Percentiles rank a stretch among this genome's conserved stretches.
phyloP scores from a whole-genome alignment of 768 basidiomycete genomes.

The Dacryopinax primogenitus region DNA sequence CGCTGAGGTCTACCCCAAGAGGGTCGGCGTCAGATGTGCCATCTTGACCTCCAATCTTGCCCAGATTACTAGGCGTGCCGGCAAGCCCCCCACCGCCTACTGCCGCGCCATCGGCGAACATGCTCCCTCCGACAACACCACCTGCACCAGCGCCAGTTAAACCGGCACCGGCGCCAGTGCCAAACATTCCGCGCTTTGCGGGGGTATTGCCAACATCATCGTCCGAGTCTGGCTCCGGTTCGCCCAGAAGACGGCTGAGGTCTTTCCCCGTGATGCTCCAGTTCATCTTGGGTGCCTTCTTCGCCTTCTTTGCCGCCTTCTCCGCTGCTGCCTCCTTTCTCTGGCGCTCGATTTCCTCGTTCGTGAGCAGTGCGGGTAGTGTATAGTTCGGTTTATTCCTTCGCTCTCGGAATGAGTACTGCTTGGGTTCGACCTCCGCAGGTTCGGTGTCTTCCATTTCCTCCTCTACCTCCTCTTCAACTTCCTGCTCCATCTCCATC shows the following conservation, averaged over 20 bases:
- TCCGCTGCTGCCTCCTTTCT: background rate
- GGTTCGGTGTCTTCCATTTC: background rate
- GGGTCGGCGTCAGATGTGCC: constrained; percentile 78
- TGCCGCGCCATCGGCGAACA: constrained; percentile 26
- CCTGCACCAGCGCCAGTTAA: constrained; percentile 21
- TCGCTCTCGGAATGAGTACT: constrained; percentile 12
- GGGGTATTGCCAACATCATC: constrained; percentile 21
- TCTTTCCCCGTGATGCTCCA: constrained; percentile 21
- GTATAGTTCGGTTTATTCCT: constrained; percentile 15
- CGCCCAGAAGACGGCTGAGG: constrained; percentile 23
- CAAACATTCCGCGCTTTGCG: constrained; percentile 19
- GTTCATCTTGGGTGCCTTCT: background rate
- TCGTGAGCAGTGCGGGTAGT: constrained; percentile 2
- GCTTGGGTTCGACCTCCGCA: background rate
- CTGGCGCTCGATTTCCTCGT: constrained; percentile 4
- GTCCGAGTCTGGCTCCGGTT: constrained; percentile 23
- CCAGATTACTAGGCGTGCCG: constrained; percentile 73
- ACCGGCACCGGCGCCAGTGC: constrained; percentile 37
- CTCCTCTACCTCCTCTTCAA: constrained; percentile 4
- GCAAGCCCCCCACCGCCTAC: constrained; percentile 47
- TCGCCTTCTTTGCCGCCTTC: background rate
- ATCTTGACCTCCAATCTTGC: constrained; percentile 72
- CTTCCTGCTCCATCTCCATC: background rate
- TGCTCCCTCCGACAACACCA: constrained; percentile 40
- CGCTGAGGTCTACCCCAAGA: constrained; percentile 79